Percentiles rank a stretch among this genome's conserved stretches.
Evolutionary conservation across 2,329 filamentous ascomycete species (phyloP).

Genomic region (Amauroascus niger): DNA sequence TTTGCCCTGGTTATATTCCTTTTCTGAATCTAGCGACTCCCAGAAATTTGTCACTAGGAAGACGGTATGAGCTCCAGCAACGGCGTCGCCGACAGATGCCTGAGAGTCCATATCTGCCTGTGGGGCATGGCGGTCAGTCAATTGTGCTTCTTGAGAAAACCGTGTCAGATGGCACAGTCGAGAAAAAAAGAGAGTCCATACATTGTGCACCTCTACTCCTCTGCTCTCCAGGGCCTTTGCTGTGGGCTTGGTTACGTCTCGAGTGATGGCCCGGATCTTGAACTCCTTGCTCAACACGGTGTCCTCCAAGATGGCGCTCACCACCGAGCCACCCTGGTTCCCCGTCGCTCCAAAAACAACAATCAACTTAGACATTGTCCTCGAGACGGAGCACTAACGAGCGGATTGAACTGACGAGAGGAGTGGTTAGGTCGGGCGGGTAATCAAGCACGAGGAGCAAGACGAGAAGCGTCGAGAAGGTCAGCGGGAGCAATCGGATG

Average conservation of each 20-base stretch:
- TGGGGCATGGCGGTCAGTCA: background rate
- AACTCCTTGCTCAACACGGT: constrained; percentile 38
- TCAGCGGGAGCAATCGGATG: constrained; percentile 3
- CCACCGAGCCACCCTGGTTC: constrained; percentile 43
- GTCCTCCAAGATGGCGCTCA: constrained; percentile 40
- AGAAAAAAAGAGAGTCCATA: background rate
- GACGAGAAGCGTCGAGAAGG: constrained; percentile 1
- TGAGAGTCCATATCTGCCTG: constrained; percentile 36
- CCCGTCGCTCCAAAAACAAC: constrained; percentile 46
- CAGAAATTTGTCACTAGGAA: constrained; percentile 43
- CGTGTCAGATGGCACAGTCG: no score
- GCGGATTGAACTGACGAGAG: background rate
- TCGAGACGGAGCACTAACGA: background rate
- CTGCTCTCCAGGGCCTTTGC: constrained; percentile 23
- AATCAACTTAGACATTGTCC: constrained; percentile 23
- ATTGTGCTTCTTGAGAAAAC: no score
- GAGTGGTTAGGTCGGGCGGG: background rate
- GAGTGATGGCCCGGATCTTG: constrained; percentile 44
- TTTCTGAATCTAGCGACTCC: constrained; percentile 33
- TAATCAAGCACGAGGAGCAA: constrained; percentile 1
- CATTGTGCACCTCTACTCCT: constrained; percentile 24
- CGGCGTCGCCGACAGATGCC: constrained; percentile 33
- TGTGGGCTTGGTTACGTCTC: constrained; percentile 32
- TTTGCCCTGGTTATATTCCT: constrained; percentile 30
- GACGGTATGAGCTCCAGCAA: constrained; percentile 40